phyloP scores from a whole-genome alignment of 2,329 filamentous ascomycete genomes.

The Hymenoscyphus salicellus region DNA sequence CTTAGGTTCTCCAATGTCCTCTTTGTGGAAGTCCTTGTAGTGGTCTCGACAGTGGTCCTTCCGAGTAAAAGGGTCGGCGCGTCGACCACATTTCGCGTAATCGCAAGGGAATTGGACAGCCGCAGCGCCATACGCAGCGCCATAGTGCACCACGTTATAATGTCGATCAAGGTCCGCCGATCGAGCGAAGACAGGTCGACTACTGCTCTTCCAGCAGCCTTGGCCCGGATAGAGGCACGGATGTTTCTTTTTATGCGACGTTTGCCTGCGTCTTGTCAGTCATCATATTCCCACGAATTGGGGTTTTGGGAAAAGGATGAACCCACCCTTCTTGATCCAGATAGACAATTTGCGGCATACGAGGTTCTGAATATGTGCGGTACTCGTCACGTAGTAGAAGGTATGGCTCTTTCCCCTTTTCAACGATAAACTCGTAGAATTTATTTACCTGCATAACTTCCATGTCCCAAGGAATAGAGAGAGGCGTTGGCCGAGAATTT shows the following conservation, averaged over 20 bases:
- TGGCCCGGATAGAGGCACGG: slow-evolving; percentile 25
- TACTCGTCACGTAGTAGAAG: background rate
- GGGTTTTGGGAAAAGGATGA: background rate
- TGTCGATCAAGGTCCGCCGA: slow-evolving; percentile 41
- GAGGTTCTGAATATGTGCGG: background rate
- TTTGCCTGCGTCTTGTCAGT: background rate
- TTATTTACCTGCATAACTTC: background rate
- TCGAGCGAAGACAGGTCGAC: slow-evolving; percentile 27
- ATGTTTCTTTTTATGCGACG: slow-evolving; percentile 8
- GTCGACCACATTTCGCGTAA: slow-evolving; percentile 32
- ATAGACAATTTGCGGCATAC: slow-evolving; percentile 4
- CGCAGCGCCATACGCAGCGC: slow-evolving; percentile 23
- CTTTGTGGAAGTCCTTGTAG: slow-evolving; percentile 46
- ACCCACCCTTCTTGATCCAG: slow-evolving; percentile 12
- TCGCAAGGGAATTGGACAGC: slow-evolving; percentile 33
- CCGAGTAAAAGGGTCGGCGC: slow-evolving; percentile 41
- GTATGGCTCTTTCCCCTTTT: slow-evolving; percentile 9
- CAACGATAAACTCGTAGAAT: slow-evolving; percentile 9
- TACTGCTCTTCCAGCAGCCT: slow-evolving; percentile 18
- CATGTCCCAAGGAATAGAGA: slow-evolving; percentile 10
- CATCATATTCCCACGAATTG: background rate
- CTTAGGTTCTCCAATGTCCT: slow-evolving; percentile 35
- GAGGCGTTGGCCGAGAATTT: background rate
- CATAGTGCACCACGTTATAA: slow-evolving; percentile 31
- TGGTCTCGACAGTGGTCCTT: slow-evolving; percentile 50